Evolutionary conservation across 306 rosid species (phyloP), one percentile per base, ranked within the genome.

Genomic region (Cucurbita ficifolia): DNA sequence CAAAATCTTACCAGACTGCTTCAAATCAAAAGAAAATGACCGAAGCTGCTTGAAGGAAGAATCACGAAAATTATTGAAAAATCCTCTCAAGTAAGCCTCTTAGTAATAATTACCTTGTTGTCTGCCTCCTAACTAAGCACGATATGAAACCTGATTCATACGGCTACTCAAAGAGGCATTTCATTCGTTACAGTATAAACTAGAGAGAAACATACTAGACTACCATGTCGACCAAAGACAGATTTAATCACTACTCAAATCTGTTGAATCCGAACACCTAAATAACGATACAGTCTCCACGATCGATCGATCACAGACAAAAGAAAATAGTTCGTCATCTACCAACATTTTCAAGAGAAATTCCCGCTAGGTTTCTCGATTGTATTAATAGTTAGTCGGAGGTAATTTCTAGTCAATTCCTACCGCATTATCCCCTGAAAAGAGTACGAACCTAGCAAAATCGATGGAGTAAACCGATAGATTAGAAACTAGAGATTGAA

Each of bases 81-180:
- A 17, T 12, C 73, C 56, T 46, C 19, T 6, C 52, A 65, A 68
- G 13, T 0, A 46, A 6, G 73, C 11, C 19, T 46, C 1, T 4
- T 3, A 8, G 35, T 18, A 45, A 29, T 1, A 46, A 46, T 0
- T 14, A 14, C 36, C 9, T 22, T 14, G 8, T 1, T 68, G 10
- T 68, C 21, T 21, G 56, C 73, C 73, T 43, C 56, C 40, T 68
- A 68, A 68, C 73, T 68, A 68, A 68, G 56, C 73, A 67, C 56
- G 8, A 22, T 68, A 68, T 46, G 73, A 68, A 68, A 68, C 19
- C 42, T 9, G 5, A 65, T 68, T 46, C 73, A 68, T 24, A 68
- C 56, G 73, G 73, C 73, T 21, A 68, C 73, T 68, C 73, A 45
- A 65, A 43, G 53, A 65, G 72, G 72, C 72, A 65, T 9, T 43